Conservation (phyloP, 495 filamentous ascomycete species). For the Hypoxylon rickii region DNA sequence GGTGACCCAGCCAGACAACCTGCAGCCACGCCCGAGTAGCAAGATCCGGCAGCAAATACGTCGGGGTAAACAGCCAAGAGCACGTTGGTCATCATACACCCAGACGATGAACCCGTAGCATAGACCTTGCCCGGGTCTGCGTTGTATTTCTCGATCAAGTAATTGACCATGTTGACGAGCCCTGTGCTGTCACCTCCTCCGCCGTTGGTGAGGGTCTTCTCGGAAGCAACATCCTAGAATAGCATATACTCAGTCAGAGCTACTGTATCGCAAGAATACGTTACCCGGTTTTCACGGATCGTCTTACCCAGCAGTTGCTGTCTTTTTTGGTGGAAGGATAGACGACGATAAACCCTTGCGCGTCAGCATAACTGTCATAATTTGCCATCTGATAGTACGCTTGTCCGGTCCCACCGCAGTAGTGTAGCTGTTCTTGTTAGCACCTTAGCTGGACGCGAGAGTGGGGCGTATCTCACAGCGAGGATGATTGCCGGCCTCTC, state of each 20-base stretch:
- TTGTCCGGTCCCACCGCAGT: constrained; percentile 48
- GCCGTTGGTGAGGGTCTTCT: constrained; percentile 44
- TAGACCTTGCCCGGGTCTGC: constrained; percentile 52
- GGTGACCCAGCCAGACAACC: constrained; percentile 46
- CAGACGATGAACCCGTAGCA: constrained; percentile 53
- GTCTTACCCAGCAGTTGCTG: constrained; percentile 49
- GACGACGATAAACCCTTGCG: constrained; percentile 51
- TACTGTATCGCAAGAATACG: neutral
- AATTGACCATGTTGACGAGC: constrained; percentile 56
- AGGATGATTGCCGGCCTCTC: constrained; percentile 46
- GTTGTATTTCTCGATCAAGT: constrained; percentile 49
- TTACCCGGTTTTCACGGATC: neutral
- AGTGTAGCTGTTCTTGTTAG: constrained; percentile 36
- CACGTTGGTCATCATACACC: constrained; percentile 58
- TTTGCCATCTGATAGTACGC: constrained; percentile 46
- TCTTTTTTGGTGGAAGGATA: constrained; percentile 49
- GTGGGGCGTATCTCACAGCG: constrained; percentile 34
- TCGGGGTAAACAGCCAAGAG: constrained; percentile 46
- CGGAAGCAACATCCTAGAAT: constrained; percentile 45
- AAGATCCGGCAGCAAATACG: constrained; percentile 45
- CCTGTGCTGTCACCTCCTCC: constrained; percentile 50
- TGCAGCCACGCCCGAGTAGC: constrained; percentile 46
- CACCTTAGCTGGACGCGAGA: neutral
- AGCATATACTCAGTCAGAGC: constrained; percentile 42
- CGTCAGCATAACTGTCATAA: constrained; percentile 46